Percentiles rank a stretch among this genome's conserved stretches.
Conservation (phyloP, 208 protist species). For the Wallacemonas collosoma region DNA sequence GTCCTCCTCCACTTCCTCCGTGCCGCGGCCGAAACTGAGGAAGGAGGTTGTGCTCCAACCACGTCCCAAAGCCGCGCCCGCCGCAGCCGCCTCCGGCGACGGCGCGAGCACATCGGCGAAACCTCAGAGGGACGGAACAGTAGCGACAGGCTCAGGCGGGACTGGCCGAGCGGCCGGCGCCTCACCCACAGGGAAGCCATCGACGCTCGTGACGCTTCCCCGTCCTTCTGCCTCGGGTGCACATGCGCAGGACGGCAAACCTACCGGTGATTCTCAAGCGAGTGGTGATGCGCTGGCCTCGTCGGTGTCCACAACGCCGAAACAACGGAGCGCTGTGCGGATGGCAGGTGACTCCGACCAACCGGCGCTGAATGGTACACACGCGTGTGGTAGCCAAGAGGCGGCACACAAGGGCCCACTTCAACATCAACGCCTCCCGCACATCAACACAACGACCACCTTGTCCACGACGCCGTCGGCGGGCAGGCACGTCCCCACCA, state of each 20-base stretch:
- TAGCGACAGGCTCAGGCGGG: no score
- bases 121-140: no score
- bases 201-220: not conserved
- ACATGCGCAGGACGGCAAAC: no score
- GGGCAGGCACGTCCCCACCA: not conserved
- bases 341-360: not conserved
- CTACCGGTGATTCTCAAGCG: not conserved
- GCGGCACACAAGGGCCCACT: not conserved
- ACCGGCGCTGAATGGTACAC: not conserved
- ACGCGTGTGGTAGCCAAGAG: not conserved
- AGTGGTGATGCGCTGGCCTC: not conserved
- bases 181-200: no score
- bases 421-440: constrained; percentile 6
- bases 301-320: not conserved
- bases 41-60: constrained; percentile 3
- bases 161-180: not conserved
- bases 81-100: no score
- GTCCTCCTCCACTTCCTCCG: no score
- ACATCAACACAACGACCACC: constrained; percentile 5
- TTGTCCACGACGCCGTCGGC: not conserved
- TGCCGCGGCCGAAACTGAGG: no score
- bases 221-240: not conserved
- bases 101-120: no score
- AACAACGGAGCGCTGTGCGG: not conserved
- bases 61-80: not conserved